These are phyloP conservation scores for Aureobasidium sp. DNA, from an alignment of 2,329 filamentous ascomycete species.

Conservation along the genomic window DNA sequence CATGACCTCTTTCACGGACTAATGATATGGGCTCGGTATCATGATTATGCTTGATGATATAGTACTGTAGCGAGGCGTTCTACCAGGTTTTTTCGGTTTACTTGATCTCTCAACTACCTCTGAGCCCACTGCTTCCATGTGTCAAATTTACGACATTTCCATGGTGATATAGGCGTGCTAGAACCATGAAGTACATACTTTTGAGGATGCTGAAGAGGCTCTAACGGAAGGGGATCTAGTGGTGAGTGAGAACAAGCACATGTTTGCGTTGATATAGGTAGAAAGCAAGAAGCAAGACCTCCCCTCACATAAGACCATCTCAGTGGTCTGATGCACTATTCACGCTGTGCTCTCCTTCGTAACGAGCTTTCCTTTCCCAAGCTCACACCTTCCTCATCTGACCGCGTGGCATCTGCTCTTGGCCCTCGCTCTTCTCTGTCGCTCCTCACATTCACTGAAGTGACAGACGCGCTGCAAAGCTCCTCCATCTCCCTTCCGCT, in stretches of 20 bases:
- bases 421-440: no score
- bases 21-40: slow-evolving; percentile 1
- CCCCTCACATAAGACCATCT: no score
- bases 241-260: not conserved
- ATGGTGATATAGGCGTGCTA: no score
- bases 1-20: not conserved
- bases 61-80: slow-evolving; percentile 13
- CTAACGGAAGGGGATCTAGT: no score
- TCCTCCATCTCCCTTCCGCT: not conserved
- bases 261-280: not conserved
- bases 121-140: not conserved
- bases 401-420: not conserved
- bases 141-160: no score
- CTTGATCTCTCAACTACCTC: not conserved
- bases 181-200: no score
- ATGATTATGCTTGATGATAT: not conserved
- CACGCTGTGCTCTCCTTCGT: no score
- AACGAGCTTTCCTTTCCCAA: not conserved
- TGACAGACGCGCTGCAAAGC: not conserved
- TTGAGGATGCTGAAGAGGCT: no score
- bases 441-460: not conserved
- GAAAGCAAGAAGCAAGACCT: not conserved
- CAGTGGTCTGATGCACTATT: not conserved
- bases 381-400: not conserved
- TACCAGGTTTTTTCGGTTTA: not conserved